Evolutionary conservation across 306 rosid species (phyloP), one percentile per base, ranked within the genome.

Genomic region (Cyamopsis tetragonoloba): DNA sequence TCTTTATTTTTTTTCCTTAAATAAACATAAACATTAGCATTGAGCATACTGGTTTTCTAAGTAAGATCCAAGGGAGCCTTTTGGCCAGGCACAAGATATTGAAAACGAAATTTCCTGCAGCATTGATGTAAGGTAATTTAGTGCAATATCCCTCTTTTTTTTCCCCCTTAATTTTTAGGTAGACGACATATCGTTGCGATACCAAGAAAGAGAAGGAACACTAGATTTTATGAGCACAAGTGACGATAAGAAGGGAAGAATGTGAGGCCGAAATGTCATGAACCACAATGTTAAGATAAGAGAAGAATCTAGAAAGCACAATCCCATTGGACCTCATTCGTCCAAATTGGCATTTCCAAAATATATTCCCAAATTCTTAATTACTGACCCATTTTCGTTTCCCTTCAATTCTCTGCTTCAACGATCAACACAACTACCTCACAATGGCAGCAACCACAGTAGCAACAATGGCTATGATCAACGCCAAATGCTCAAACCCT

Each of bases 371-470:
- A 62, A 19, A 75, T 17, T 6, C 72, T 54, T 23, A 59, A 0
- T 11, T n/a, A 37, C 12, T 6, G 3, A 60, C 1, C n/a, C 48
- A 37, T 32, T 18, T 10, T 34, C 65, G 3, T 19, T 12, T 22
- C 13, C 12, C 1, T 27, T 22, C 15, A 37, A 6, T 2, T 13
- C 5, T 3, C 30, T 17, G 3, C 26, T 34, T 2, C 71, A 18
- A 1, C 6, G 14, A 10, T 23, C 12, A 31, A 4, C 50, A 49
- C 27, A 14, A 13, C 41, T 12, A 42, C 54, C 5, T 34, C 58
- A 12, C 56, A 39, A 92, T 89, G 98, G 96, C 98, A 39, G 80
- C 96, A 80, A 88, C n/a, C n/a, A n/a, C 96, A 4, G 71, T 85
- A 85, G 81, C 89, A 11, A 75, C 98, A 47, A 85, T 87, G 96